phyloP scores from a whole-genome alignment of 345 rosid species.

The Brassica nigra region DNA sequence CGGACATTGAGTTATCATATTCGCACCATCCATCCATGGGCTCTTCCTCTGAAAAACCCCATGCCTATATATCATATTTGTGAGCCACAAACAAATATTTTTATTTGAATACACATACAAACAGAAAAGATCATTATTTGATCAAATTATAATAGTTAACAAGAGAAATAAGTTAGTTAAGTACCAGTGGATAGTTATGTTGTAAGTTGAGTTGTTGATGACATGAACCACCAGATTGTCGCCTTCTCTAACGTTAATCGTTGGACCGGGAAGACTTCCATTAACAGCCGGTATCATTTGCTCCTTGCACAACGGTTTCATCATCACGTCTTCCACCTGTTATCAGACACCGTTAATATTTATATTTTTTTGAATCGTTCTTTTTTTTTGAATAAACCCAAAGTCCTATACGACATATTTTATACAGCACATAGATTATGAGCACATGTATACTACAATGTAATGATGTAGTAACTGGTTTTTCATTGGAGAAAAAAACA shows the following conservation, averaged over 20 bases:
- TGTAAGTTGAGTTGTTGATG: slow-evolving; percentile 69
- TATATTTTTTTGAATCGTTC: too few relatives aligned
- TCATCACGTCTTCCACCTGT: slow-evolving; percentile 53
- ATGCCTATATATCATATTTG: slow-evolving; percentile 39
- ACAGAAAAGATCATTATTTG: neutral
- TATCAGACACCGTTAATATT: neutral
- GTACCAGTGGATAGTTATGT: slow-evolving; percentile 81
- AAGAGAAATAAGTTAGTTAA: slow-evolving; percentile 8
- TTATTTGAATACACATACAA: neutral
- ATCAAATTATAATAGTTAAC: neutral
- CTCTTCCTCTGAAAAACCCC: slow-evolving; percentile 43
- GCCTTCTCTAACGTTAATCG: slow-evolving; percentile 62
- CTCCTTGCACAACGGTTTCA: slow-evolving; percentile 52
- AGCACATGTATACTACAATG: neutral
- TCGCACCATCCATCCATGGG: slow-evolving; percentile 51
- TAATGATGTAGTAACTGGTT: neutral
- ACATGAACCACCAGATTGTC: slow-evolving; percentile 75
- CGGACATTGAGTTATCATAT: slow-evolving; percentile 49
- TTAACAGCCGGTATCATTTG: slow-evolving; percentile 67
- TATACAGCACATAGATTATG: neutral
- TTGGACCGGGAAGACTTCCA: slow-evolving; percentile 76
- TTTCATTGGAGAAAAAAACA: neutral
- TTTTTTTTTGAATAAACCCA: neutral
- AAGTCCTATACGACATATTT: neutral
- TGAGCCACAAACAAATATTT: neutral